Evolutionary conservation across 805 yeast species (phyloP).

Genomic region (Kodamaea kaohsiungensis): DNA sequence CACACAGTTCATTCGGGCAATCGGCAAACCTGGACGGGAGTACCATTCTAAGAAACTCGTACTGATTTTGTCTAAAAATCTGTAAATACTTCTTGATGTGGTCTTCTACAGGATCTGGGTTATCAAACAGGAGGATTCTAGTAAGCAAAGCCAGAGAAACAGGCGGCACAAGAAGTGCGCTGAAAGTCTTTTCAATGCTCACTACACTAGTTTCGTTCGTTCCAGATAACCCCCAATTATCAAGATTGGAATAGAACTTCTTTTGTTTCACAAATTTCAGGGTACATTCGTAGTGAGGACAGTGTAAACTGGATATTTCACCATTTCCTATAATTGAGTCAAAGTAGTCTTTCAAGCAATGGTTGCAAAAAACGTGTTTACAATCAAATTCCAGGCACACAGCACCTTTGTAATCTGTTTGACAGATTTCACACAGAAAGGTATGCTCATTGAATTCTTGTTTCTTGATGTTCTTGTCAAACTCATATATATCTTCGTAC

Average conservation of each 20-base stretch:
- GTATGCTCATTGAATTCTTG: slow-evolving; percentile 35
- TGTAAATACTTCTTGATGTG: slow-evolving; percentile 38
- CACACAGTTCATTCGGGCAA: slow-evolving; percentile 52
- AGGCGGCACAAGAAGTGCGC: slow-evolving; percentile 40
- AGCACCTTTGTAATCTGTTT: slow-evolving; percentile 47
- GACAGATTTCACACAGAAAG: slow-evolving; percentile 59
- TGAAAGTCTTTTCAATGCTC: slow-evolving; percentile 9
- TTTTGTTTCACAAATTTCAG: slow-evolving; percentile 19
- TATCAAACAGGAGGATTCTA: slow-evolving; percentile 22
- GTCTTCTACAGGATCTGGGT: slow-evolving; percentile 14
- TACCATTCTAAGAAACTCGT: slow-evolving; percentile 42
- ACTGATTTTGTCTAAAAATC: slow-evolving; percentile 39
- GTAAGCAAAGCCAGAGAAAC: slow-evolving; percentile 37
- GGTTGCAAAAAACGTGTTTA: slow-evolving; percentile 67
- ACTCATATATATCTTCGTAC: slow-evolving; percentile 13
- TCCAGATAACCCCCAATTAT: slow-evolving; percentile 21
- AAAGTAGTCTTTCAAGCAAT: slow-evolving; percentile 50
- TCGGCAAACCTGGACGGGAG: slow-evolving; percentile 50
- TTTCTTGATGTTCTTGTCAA: slow-evolving; percentile 20
- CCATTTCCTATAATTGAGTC: slow-evolving; percentile 45
- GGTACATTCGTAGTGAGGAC: slow-evolving; percentile 57
- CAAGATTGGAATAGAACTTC: slow-evolving; percentile 20
- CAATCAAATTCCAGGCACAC: slow-evolving; percentile 45
- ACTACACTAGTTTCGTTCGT: slow-evolving; percentile 3
- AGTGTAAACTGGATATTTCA: slow-evolving; percentile 51